Base-by-base conservation (phyloP, 1,284 basidiomycete genomes). In the Malassezia globosa region DNA sequence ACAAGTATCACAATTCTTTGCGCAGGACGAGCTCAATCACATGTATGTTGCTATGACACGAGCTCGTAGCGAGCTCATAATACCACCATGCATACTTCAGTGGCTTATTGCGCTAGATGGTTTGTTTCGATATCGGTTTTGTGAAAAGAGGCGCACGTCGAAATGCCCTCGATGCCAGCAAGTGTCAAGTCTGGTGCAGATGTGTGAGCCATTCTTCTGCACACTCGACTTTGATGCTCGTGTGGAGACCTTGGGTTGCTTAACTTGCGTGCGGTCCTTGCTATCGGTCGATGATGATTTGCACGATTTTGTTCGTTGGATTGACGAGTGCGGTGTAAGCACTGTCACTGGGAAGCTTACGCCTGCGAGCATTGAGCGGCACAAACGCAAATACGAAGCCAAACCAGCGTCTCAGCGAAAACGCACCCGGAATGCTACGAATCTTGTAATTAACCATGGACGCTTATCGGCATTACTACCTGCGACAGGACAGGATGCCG, bases 11-110 rank as follows among this genome's bases (percentile, higher is more conserved):
- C 33, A 43, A 16, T 42, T 57, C 19, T 50, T 51, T 48, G 49
- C 54, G 16, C 62, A 62, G 27, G 59, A 61, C 48, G 64, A 66
- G 51, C 40, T 64, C 19, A 64, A 63, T 34, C 61, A 59, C 29
- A 59, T 63, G 37, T 66, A 66, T 18, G 64, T 66, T 3, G 64
- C 62, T 1, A 35, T 63, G 11, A 64, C 64, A 8, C 48, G 64
- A 31, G 64, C 64, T 16, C 60, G 64, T 36, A 42, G 42, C 3
- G 43, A 56, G 27, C 54, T 66, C 4, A 41, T 63, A 8, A 39
- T 66, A 14, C 51, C 50, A 2, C 44, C 33, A 21, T 42, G 48
- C 19, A 46, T 64, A 8, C 33, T 62, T 7, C 48, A 58, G 34
- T 66, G 64, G 63, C 51, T 66, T 16, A 55, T 54, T 3, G 59